Evolutionary conservation across 257 asterid species (phyloP), one percentile per base, ranked within the genome.

Genomic region (Petrea volubilis): DNA sequence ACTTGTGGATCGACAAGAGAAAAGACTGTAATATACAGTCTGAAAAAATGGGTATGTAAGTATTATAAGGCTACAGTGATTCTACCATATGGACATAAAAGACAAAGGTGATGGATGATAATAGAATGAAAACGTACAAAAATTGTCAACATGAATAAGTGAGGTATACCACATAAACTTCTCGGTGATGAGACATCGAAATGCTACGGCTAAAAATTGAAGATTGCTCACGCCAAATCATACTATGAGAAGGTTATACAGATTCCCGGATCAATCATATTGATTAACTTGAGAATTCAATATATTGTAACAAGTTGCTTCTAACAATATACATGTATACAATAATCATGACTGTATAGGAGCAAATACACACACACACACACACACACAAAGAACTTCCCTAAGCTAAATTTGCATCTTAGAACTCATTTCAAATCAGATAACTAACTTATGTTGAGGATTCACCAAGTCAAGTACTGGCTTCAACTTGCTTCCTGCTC

Each of bases 381-480:
- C n/a, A n/a, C 49, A 62, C 27, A 60, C 46, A 27, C 18, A 70
- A 64, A 24, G 61, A 29, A 60, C 43, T 51, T 33, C 55, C 21
- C 64, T 55, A 31, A 74, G 67, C 46, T 44, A 64, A 44, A 25
- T 23, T 64, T 74, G 36, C 31, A 73, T 78, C 51, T 68, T 53
- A 23, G 14, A 59, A 72, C 33, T n/a, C 46, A 44, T 29, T 67
- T 68, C 47, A 72, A 63, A 77, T 43, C 17, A 63, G 74, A 63
- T 60, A 77, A 89, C 98, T 88, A 77, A 94, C 99, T 87, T 90
- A 53, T 94, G 95, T 68, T 91, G 97, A 76, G 97, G 99, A 86
- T 94, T 94, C 83, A 86, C 87, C 93, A 94, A 81, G 85, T 91
- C 92, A 79, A 94, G 78, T 46, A 83, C 84, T 55, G 99, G 93